Evolutionary conservation across 2,329 filamentous ascomycete genomes (phyloP).

Genomic region (Alternaria sp.): DNA sequence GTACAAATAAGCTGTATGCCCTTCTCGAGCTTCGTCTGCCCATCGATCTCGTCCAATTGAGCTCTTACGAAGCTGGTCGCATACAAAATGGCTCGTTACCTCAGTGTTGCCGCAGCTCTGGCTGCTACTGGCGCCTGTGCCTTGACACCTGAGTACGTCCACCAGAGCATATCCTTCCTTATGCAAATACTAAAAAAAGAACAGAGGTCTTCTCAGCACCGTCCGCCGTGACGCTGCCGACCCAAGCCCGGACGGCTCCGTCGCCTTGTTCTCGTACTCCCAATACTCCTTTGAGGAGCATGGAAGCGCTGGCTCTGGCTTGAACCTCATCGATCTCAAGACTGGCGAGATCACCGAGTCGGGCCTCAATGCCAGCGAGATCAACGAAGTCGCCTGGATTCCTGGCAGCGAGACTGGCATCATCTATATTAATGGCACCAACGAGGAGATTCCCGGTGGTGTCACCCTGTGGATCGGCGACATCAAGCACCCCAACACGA

Average conservation of each 20-base stretch:
- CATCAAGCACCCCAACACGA: constrained; percentile 39
- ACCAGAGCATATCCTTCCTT: not conserved
- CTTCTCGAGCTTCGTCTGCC: constrained; percentile 21
- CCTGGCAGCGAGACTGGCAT: constrained; percentile 59
- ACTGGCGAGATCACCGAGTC: constrained; percentile 46
- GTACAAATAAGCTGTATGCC: constrained; percentile 39
- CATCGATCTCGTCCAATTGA: constrained; percentile 41
- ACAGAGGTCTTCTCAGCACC: constrained; percentile 68
- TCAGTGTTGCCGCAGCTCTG: constrained; percentile 46
- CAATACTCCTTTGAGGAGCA: constrained; percentile 83
- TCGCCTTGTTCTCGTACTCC: constrained; percentile 72
- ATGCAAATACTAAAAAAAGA: constrained; percentile 3
- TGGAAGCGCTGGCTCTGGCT: constrained; percentile 64
- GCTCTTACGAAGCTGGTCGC: constrained; percentile 38
- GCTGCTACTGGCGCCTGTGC: constrained; percentile 45
- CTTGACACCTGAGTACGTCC: constrained; percentile 48
- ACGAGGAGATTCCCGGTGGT: constrained; percentile 60
- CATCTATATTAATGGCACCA: constrained; percentile 70
- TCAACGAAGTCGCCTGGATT: constrained; percentile 48
- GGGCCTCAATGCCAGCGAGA: constrained; percentile 43
- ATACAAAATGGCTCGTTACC: constrained; percentile 48
- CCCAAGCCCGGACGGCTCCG: constrained; percentile 71
- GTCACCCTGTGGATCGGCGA: constrained; percentile 51
- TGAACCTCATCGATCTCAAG: constrained; percentile 44
- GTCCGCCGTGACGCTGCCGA: constrained; percentile 73